Conservation (phyloP, 1,284 basidiomycete species). For the Ceratobasidium sp. region DNA sequence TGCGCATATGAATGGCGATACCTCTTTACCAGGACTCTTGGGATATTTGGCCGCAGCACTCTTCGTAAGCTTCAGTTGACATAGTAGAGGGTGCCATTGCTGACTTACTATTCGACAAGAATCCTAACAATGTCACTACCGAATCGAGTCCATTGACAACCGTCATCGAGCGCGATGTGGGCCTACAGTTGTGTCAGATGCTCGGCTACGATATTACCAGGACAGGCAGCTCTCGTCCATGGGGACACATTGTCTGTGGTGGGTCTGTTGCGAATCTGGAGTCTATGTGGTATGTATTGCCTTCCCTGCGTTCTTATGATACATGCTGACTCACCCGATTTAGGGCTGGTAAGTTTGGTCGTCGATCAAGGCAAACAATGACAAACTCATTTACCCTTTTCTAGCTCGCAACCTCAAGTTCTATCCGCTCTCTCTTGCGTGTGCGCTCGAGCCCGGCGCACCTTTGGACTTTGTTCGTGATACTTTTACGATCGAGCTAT, state of each 20-base stretch:
- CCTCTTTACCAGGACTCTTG: constrained; percentile 51
- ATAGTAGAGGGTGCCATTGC: neutral
- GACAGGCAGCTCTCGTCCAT: constrained; percentile 41
- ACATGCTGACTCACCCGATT: neutral
- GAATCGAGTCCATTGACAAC: constrained; percentile 55
- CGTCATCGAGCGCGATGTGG: constrained; percentile 54
- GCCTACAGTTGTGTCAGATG: constrained; percentile 54
- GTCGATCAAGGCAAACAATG: too few species aligned
- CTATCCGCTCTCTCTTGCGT: constrained; percentile 51
- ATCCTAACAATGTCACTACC: constrained; percentile 56
- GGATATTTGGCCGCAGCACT: constrained; percentile 48
- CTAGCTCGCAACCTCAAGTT: constrained; percentile 54
- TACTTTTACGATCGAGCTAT: constrained; percentile 47
- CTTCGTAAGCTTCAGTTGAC: neutral
- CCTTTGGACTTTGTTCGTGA: constrained; percentile 47
- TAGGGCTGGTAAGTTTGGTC: too few species aligned
- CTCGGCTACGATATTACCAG: constrained; percentile 49
- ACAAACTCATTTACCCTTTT: too few species aligned
- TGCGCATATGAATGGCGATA: constrained; percentile 54
- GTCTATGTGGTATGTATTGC: constrained; percentile 55
- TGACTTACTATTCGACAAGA: constrained; percentile 42
- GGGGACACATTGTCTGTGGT: constrained; percentile 58
- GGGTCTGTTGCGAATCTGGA: constrained; percentile 58
- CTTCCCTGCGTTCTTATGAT: constrained; percentile 7
- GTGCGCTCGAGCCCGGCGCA: constrained; percentile 47